Conservation (phyloP, 345 rosid genomes). For the Turritis glabra region DNA sequence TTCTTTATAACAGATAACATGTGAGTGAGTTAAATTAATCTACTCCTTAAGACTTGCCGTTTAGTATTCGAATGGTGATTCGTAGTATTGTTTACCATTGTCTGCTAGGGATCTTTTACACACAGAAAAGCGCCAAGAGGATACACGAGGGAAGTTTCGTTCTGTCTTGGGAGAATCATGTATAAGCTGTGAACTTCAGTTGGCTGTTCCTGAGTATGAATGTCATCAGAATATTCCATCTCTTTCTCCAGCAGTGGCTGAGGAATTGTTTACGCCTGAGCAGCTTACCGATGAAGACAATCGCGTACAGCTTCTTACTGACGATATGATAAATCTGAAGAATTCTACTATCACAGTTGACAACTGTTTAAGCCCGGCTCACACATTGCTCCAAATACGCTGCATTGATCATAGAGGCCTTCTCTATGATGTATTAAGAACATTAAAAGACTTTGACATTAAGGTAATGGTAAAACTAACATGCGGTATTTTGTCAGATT, state of each 20-base stretch:
- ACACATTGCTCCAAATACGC: constrained; percentile 69
- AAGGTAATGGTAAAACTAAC: constrained; percentile 46
- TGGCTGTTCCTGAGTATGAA: constrained; percentile 72
- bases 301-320: constrained; percentile 58
- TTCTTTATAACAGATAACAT: constrained; percentile 78
- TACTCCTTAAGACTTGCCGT: neutral
- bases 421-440: constrained; percentile 72
- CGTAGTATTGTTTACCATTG: neutral
- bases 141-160: constrained; percentile 59
- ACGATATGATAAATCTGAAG: constrained; percentile 62
- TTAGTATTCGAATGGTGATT: neutral
- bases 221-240: constrained; percentile 53
- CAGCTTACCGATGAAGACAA: constrained; percentile 52
- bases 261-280: constrained; percentile 57
- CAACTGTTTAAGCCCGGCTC: constrained; percentile 77
- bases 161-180: constrained; percentile 72
- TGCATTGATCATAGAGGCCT: constrained; percentile 83
- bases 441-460: constrained; percentile 76
- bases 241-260: constrained; percentile 56
- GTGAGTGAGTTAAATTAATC: constrained; percentile 43
- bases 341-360: constrained; percentile 53
- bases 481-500: neutral
- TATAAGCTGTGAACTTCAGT: constrained; percentile 72
- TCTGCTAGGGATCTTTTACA: constrained; percentile 69
- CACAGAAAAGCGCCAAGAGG: constrained; percentile 56